These are phyloP conservation scores for Apophysomyces trapeziformis DNA, from an alignment of 371 early-diverging fungal genomes.

Conservation along the genomic window DNA sequence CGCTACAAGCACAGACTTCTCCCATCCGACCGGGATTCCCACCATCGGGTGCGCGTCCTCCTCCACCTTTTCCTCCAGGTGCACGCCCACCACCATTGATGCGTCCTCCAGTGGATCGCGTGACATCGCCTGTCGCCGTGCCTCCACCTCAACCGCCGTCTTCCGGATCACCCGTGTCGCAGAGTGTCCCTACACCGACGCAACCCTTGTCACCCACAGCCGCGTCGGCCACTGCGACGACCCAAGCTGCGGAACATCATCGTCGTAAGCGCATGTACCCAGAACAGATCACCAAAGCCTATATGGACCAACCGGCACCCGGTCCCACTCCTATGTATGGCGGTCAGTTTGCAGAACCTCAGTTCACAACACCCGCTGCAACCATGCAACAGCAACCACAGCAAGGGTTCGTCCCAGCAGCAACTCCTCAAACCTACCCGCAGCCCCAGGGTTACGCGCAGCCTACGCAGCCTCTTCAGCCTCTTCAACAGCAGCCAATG, in stretches of 20 bases:
- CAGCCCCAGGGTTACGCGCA: slow-evolving; percentile 26
- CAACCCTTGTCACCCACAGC: slow-evolving; percentile 13
- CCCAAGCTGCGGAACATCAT: slow-evolving; percentile 33
- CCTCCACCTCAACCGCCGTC: slow-evolving; percentile 5
- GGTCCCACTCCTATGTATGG: slow-evolving; percentile 8
- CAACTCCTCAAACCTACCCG: slow-evolving; percentile 24
- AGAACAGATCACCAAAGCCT: slow-evolving; percentile 53
- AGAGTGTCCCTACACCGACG: slow-evolving; percentile 6
- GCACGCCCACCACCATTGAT: slow-evolving; percentile 37
- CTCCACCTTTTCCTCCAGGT: slow-evolving; percentile 20
- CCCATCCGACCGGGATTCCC: slow-evolving; percentile 20
- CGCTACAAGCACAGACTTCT: slow-evolving; percentile 13
- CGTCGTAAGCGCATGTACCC: slow-evolving; percentile 67
- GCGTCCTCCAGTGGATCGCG: slow-evolving; percentile 23
- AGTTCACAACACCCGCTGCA: slow-evolving; percentile 23
- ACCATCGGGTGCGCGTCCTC: slow-evolving; percentile 12
- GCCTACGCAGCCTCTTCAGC: slow-evolving; percentile 34
- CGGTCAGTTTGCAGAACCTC: slow-evolving; percentile 21
- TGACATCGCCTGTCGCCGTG: slow-evolving; percentile 1
- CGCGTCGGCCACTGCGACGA: slow-evolving; percentile 10
- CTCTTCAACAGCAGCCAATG: slow-evolving; percentile 16
- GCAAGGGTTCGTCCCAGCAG: slow-evolving; percentile 17
- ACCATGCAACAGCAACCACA: slow-evolving; percentile 17
- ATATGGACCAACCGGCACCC: slow-evolving; percentile 39
- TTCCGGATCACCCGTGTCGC: slow-evolving; percentile 1